phyloP scores from a whole-genome alignment of 2,329 filamentous ascomycete genomes.

The Calonectria pseudoturangicola region DNA sequence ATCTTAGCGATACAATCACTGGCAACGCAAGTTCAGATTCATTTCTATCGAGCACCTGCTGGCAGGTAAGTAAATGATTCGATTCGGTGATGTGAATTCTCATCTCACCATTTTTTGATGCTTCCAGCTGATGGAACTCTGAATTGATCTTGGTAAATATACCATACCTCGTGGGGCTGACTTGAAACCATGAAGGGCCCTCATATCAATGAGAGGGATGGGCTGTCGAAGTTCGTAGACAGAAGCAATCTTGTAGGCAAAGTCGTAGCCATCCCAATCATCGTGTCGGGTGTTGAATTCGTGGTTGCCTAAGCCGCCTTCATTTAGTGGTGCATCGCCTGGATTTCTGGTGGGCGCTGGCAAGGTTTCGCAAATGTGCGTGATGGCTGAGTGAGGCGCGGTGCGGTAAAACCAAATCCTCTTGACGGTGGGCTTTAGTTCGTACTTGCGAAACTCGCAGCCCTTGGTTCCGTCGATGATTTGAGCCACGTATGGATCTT shows the following conservation, averaged over 20 bases:
- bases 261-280: slow-evolving; percentile 55
- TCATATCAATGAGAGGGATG: not conserved
- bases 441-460: slow-evolving; percentile 52
- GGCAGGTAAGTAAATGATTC: not conserved
- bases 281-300: slow-evolving; percentile 51
- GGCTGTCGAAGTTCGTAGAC: slow-evolving; percentile 45
- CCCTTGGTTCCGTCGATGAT: slow-evolving; percentile 52
- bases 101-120: not conserved
- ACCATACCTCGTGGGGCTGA: slow-evolving; percentile 6
- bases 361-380: slow-evolving; percentile 51
- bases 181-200: not conserved
- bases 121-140: not conserved
- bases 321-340: slow-evolving; percentile 36
- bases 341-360: slow-evolving; percentile 45
- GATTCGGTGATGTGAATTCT: not conserved
- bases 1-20: too few relatives aligned
- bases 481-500: slow-evolving; percentile 50
- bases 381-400: slow-evolving; percentile 52
- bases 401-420: slow-evolving; percentile 55
- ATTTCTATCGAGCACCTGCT: not conserved
- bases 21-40: too few relatives aligned
- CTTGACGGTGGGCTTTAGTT: slow-evolving; percentile 40
- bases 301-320: slow-evolving; percentile 52
- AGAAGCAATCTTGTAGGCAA: slow-evolving; percentile 51
- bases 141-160: not conserved